Base-by-base conservation (phyloP, 208 protist species). In the Eutreptiella sp. region DNA sequence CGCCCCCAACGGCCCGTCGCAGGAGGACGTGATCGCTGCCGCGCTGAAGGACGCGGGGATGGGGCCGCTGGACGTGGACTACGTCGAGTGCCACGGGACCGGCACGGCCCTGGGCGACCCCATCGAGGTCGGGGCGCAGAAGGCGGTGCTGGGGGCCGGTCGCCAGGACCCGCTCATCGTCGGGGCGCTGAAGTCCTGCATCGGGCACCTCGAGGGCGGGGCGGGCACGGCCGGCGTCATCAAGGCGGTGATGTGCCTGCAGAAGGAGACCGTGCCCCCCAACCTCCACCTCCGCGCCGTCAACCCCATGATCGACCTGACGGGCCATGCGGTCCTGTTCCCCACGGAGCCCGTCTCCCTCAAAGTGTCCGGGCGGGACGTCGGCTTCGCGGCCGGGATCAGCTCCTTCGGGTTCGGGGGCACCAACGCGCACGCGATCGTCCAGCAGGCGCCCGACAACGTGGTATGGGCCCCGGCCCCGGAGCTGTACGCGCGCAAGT, bases 71-170 rank as follows among this genome's bases (percentile, higher is more conserved):
- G 57, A 80, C 4, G 64, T 81, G 31, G 2, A 46, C 2, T 81
- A 72, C 66, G 28, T 81, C 3, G 75, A 81, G 33, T 35, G 28
- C 5, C 75, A 81, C 41, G 75, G 76, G 9, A 81, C 75, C 9
- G 77, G 75, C 14, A 81, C 75, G 2, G 1, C 16, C 0, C 27
- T 72, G n/a, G 75, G 75, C 28, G 75, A 81, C 33, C 73, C 77
- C 1, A 78, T 81, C 27, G 75, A 81, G 42, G 26, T 59, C 19
- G 1, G n/a, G 24, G 60, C 70, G 11, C 29, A 66, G 19, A 19
- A 46, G 5, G 21, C 38, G 16, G 46, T 69, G 5, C 31, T 65
- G 4, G 50, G 50, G 14, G n/a, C n/a, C n/a, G n/a, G n/a, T n/a
- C 14, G 29, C 35, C 3, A 0, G 9, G 24, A 29, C 24, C 69